These are phyloP conservation scores for Mucor saturninus DNA, from an alignment of 371 early-diverging fungal species.

Conservation along the genomic window DNA sequence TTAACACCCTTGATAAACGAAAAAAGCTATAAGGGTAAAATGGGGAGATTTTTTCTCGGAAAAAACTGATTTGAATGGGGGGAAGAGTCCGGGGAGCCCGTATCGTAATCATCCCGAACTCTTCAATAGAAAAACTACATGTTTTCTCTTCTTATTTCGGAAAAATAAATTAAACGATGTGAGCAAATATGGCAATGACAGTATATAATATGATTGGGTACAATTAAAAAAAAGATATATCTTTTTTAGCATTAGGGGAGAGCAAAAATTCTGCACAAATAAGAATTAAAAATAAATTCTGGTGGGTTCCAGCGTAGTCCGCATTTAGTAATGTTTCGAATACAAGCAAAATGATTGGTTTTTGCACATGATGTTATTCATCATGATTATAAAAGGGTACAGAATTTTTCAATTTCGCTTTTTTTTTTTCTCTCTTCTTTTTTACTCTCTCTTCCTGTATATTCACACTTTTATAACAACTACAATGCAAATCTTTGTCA, in stretches of 20 bases:
- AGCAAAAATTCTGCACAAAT: background rate
- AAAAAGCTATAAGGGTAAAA: too few species aligned
- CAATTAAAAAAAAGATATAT: too few species aligned
- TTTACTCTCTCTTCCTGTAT: background rate
- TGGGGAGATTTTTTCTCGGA: too few species aligned
- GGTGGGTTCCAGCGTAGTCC: constrained; percentile 8
- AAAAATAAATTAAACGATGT: too few species aligned
- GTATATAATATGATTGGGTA: too few species aligned
- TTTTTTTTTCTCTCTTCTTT: constrained; percentile 1
- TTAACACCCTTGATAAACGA: too few species aligned
- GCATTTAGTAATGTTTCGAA: constrained; percentile 16
- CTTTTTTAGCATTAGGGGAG: background rate
- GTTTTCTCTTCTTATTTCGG: too few species aligned
- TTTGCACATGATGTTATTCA: constrained; percentile 15
- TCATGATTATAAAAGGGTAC: constrained; percentile 12
- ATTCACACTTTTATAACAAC: background rate
- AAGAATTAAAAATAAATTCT: constrained; percentile 7
- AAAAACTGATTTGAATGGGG: too few species aligned
- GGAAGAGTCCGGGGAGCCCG: too few species aligned
- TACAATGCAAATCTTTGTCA: constrained; percentile 82
- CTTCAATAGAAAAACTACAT: too few species aligned
- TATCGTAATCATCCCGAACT: too few species aligned
- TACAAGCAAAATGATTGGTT: constrained; percentile 17
- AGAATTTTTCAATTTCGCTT: background rate
- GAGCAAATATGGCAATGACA: too few species aligned